Evolutionary conservation across 345 rosid genomes (phyloP), one percentile per base, ranked within the genome.

Genomic region (Euphorbia tirucalli): DNA sequence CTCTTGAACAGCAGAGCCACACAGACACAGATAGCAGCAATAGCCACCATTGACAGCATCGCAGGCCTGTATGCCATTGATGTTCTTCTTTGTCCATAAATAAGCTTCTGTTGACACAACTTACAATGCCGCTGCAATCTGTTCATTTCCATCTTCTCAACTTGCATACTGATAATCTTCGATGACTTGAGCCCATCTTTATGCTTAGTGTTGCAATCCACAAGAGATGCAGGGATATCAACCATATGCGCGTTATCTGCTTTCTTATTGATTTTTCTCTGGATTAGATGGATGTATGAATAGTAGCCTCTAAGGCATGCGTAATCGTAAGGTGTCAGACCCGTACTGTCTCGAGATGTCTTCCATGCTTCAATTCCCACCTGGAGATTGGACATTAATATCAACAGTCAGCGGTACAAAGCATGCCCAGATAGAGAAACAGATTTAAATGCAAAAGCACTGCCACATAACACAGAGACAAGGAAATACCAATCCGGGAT

Each of bases 1-100:
- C 96, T 92, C 88, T 93, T 95, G 82, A 95, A 93, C 31, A 92
- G 87, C 60, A 95, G 94, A 30, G 99, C 97, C 57, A 95, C 98
- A 21, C 98, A 95, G 48, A 90, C 98, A 8, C 99, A 95, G n/a
- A 92, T 96, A 0, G 97, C 96, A 14, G 97, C 98, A 15, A 95
- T 81, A 5, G 90, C 92, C 77, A 95, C 91, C 98, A 90, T 90
- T 10, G 98, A 93, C 64, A 95, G 82, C 98, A 95, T 88, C n/a
- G 98, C 90, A 0, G 99, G 99, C 84, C 93, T 87, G 86, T 92
- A 95, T 30, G 82, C 83, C 54, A 89, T 82, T 52, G 96, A 83
- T 78, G 83, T 78, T 55, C 87, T 74, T 48, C 77, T 25, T 43
- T 79, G 66, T 70, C 89, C 85, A 60, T 72, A 86, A 46, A 81